phyloP scores from a whole-genome alignment of 2,329 filamentous ascomycete species.

The Colletotrichum lentis region DNA sequence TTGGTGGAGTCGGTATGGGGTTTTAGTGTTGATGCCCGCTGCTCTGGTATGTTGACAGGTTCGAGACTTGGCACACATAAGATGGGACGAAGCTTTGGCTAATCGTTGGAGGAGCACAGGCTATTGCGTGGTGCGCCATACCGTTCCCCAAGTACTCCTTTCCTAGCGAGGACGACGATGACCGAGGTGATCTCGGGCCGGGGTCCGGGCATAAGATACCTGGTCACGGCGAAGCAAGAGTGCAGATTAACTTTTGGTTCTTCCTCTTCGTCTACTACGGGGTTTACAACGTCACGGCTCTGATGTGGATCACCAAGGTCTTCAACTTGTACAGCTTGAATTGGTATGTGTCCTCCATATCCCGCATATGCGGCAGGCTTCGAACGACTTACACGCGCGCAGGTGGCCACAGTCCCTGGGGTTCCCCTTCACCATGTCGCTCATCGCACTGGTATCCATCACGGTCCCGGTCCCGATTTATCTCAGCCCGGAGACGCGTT shows the following conservation, averaged over 20 bases:
- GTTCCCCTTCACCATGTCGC: constrained; percentile 69
- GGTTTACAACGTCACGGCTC: constrained; percentile 71
- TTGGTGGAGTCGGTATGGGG: constrained; percentile 70
- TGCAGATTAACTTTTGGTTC: constrained; percentile 76
- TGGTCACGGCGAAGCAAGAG: constrained; percentile 69
- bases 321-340: constrained; percentile 77
- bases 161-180: constrained; percentile 53
- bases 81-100: constrained; percentile 33
- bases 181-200: constrained; percentile 42
- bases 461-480: constrained; percentile 68
- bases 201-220: constrained; percentile 55
- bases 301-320: constrained; percentile 76
- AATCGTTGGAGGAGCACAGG: constrained; percentile 49
- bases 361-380: not conserved
- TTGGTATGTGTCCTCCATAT: constrained; percentile 53
- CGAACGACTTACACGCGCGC: constrained; percentile 2
- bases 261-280: constrained; percentile 75
- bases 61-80: not conserved
- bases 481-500: constrained; percentile 59
- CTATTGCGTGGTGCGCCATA: constrained; percentile 70
- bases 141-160: constrained; percentile 71
- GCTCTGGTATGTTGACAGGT: constrained; percentile 57
- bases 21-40: constrained; percentile 69
- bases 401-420: constrained; percentile 71
- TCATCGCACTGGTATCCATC: constrained; percentile 69